Percentiles rank a stretch among this genome's conserved stretches.
Evolutionary conservation across 208 protist genomes (phyloP).

Genomic region (Trypanosoma cruzi): DNA sequence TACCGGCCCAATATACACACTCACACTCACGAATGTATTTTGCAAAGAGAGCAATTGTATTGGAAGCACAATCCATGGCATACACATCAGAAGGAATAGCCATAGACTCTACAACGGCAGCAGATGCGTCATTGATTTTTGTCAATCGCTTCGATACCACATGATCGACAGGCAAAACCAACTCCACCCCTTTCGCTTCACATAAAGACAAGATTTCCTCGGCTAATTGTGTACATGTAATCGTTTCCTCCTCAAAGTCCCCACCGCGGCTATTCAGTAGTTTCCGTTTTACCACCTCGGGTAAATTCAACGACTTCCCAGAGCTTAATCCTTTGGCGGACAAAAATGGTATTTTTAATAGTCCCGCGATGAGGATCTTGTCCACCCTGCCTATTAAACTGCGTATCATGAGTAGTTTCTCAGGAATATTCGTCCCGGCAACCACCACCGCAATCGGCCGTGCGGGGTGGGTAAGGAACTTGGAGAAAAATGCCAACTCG

Average conservation of each 20-base stretch:
- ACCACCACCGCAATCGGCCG: slow-evolving; percentile 62
- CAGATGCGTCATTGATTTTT: slow-evolving; percentile 23
- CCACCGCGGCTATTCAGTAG: slow-evolving; percentile 1
- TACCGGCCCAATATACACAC: slow-evolving; percentile 96
- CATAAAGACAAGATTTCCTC: slow-evolving; percentile 92
- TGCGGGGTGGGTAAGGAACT: slow-evolving; percentile 60
- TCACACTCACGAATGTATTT: slow-evolving; percentile 79
- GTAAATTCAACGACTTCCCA: slow-evolving; percentile 26
- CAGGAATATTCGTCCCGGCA: slow-evolving; percentile 47
- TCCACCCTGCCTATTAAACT: slow-evolving; percentile 71
- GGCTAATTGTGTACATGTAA: slow-evolving; percentile 67
- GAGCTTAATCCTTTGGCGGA: slow-evolving; percentile 46
- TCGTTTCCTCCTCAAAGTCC: slow-evolving; percentile 22
- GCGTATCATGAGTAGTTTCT: slow-evolving; percentile 67
- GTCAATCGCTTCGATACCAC: slow-evolving; percentile 73
- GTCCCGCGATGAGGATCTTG: slow-evolving; percentile 67
- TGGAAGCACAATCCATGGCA: slow-evolving; percentile 93
- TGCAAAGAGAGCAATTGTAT: slow-evolving; percentile 81
- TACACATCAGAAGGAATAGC: slow-evolving; percentile 66
- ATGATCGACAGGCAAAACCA: slow-evolving; percentile 97
- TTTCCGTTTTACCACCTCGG: slow-evolving; percentile 18
- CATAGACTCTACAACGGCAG: slow-evolving; percentile 44
- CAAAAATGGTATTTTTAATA: slow-evolving; percentile 70
- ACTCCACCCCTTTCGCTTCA: slow-evolving; percentile 91
- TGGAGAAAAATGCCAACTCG: slow-evolving; percentile 81